Base-by-base conservation (phyloP, 2,329 filamentous ascomycete genomes). In the Colletotrichum siamense region DNA sequence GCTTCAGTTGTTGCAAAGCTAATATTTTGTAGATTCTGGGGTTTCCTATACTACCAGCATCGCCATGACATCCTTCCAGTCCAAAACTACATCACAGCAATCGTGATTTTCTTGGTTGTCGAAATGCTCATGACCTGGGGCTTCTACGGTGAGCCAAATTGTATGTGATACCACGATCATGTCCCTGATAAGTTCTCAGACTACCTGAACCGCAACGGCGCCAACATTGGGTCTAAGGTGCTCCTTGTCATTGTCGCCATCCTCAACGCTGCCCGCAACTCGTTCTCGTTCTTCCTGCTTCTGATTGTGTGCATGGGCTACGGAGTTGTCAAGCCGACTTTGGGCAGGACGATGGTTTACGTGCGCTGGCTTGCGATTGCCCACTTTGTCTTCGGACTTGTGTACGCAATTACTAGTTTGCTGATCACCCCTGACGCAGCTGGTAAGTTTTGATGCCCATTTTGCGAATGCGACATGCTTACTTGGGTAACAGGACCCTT, bases 301-400 rank as follows among this genome's bases (percentile, higher is more conserved):
- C 92, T 99, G 69, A 99, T 99, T 79, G 97, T 99, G 36, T 99
- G 97, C 85, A 99, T 99, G 97, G 97, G 97, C 36, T 99, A 99
- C 81, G 97, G 97, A 80, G 98, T 99, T 28, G 98, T 99, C 79
- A 99, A 99, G 87, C 95, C 94, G 4, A 95, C 94, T 3, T 91
- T 99, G 6, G 97, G 97, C 74, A 95, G 94, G 81, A 96, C 96
- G 15, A 99, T 99, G 97, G 92, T 96, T 79, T 96, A 95, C 81
- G 96, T 98, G 59, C 95, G 97, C 76, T 95, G 94, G 87, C 91
- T 99, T 22, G 97, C 97, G 18, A 94, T 96, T 77, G 95, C 94
- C 4, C 97, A 99, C 86, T 99, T 99, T 82, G 88, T 98, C 69
- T 99, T 99, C 81, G 97, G 96, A 26, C 91, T 99, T 77, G 94